A percentile compares a stretch with the other conserved stretches of the same genome.
phyloP scores from a whole-genome alignment of 2,329 filamentous ascomycete species.

The Knoxdaviesia proteae region DNA sequence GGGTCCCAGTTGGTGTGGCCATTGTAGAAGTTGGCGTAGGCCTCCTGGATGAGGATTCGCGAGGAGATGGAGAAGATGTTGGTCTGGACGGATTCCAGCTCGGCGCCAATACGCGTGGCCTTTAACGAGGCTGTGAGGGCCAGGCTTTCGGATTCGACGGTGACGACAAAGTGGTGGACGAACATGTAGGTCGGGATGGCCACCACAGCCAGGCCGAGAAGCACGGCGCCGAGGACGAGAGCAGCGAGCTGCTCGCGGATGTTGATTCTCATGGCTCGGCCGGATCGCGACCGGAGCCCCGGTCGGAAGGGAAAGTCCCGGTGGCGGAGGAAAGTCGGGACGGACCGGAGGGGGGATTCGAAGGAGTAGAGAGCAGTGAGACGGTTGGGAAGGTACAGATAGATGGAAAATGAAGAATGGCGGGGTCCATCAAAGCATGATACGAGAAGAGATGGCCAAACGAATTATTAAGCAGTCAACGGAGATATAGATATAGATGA shows the following conservation, averaged over 20 bases:
- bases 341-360: too few species aligned
- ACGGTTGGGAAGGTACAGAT: too few species aligned
- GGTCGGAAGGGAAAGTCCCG: too few species aligned
- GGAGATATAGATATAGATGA: too few species aligned
- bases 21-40: slow-evolving; percentile 28
- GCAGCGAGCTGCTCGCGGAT: slow-evolving; percentile 74
- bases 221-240: slow-evolving; percentile 55
- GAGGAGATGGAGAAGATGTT: slow-evolving; percentile 54
- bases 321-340: too few species aligned
- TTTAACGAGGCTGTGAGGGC: slow-evolving; percentile 70
- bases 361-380: too few species aligned
- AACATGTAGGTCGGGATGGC: slow-evolving; percentile 54
- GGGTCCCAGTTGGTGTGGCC: slow-evolving; percentile 43
- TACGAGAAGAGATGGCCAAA: too few species aligned
- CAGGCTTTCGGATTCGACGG: slow-evolving; percentile 38
- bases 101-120: slow-evolving; percentile 58
- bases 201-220: slow-evolving; percentile 57
- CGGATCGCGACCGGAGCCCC: too few species aligned
- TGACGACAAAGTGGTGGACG: slow-evolving; percentile 30
- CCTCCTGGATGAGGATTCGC: slow-evolving; percentile 34
- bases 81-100: slow-evolving; percentile 60
- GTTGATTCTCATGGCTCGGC: slow-evolving; percentile 49
- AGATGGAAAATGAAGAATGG: too few species aligned
- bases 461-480: too few species aligned
- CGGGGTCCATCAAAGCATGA: too few species aligned